Conservation (phyloP, 768 basidiomycete genomes). For the Suillus placidus region DNA sequence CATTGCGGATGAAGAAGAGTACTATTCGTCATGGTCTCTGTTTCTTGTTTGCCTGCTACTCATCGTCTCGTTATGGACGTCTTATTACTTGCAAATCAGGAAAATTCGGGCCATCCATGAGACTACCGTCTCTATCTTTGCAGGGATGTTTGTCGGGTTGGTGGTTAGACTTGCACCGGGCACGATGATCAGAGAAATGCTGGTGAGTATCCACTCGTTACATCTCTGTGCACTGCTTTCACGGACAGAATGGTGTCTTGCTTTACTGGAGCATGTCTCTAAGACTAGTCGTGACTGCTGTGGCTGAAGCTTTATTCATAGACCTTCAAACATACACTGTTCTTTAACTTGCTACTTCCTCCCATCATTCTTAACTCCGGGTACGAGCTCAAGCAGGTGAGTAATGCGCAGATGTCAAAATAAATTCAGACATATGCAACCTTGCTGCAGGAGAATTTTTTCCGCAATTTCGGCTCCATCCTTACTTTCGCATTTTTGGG, state of each 20-base stretch:
- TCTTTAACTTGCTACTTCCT: constrained; percentile 97
- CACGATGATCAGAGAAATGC: constrained; percentile 94
- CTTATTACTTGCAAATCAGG: constrained; percentile 97
- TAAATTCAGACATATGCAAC: background rate
- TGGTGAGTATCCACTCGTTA: constrained; percentile 61
- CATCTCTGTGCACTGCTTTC: background rate
- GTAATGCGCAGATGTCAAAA: constrained; percentile 21
- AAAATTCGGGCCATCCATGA: constrained; percentile 95
- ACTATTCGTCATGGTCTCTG: constrained; percentile 92
- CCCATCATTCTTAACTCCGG: constrained; percentile 98
- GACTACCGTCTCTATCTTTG: constrained; percentile 92
- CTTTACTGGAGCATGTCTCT: background rate
- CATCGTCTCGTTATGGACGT: constrained; percentile 92
- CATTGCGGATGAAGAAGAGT: constrained; percentile 77
- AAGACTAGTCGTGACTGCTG: background rate
- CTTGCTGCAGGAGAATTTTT: constrained; percentile 85
- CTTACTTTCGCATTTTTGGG: constrained; percentile 92
- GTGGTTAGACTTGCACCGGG: constrained; percentile 90
- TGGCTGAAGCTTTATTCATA: constrained; percentile 33
- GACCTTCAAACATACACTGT: constrained; percentile 96
- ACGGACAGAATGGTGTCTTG: background rate
- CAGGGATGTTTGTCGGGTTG: constrained; percentile 94
- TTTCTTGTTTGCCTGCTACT: constrained; percentile 92
- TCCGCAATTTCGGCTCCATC: constrained; percentile 97
- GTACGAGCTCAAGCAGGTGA: constrained; percentile 93